phyloP scores from a whole-genome alignment of 306 rosid genomes.

The Corylus heterophylla region DNA sequence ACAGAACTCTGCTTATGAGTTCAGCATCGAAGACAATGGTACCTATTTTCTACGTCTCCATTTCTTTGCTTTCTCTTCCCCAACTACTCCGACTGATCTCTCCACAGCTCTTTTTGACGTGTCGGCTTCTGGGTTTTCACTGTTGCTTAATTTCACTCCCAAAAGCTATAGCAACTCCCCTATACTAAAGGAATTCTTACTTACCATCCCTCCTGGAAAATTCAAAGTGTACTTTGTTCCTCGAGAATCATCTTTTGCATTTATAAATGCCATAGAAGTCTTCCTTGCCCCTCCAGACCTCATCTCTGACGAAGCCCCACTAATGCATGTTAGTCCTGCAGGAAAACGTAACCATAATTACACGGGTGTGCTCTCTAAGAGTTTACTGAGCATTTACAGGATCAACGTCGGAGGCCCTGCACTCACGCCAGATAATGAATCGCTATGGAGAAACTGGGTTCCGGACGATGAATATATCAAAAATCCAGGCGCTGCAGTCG shows the following conservation, averaged over 20 bases:
- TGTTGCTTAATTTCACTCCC: conserved; percentile 24
- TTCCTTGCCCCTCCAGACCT: conserved; percentile 31
- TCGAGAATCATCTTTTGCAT: conserved; percentile 40
- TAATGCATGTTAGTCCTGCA: background rate
- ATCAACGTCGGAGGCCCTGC: conserved; percentile 39
- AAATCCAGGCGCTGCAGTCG: background rate
- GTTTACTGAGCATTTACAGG: conserved; percentile 32
- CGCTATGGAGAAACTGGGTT: conserved; percentile 33
- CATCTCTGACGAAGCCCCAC: background rate
- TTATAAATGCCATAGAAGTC: conserved; percentile 55
- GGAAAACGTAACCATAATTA: background rate
- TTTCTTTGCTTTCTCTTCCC: conserved; percentile 39
- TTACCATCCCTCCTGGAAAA: background rate
- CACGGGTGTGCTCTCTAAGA: background rate
- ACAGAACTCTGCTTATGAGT: conserved; percentile 27
- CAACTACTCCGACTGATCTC: conserved; percentile 11
- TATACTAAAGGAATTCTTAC: conserved; percentile 36
- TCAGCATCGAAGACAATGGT: conserved; percentile 8
- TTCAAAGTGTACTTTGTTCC: conserved; percentile 37
- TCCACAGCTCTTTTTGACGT: conserved; percentile 38
- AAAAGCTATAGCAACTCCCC: conserved; percentile 1
- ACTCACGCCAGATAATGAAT: background rate
- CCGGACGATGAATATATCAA: background rate
- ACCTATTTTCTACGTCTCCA: conserved; percentile 47
- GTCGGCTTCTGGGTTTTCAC: conserved; percentile 24